These are phyloP conservation scores for Jacaranda copaia DNA, from an alignment of 257 asterid genomes.

Conservation along the genomic window DNA sequence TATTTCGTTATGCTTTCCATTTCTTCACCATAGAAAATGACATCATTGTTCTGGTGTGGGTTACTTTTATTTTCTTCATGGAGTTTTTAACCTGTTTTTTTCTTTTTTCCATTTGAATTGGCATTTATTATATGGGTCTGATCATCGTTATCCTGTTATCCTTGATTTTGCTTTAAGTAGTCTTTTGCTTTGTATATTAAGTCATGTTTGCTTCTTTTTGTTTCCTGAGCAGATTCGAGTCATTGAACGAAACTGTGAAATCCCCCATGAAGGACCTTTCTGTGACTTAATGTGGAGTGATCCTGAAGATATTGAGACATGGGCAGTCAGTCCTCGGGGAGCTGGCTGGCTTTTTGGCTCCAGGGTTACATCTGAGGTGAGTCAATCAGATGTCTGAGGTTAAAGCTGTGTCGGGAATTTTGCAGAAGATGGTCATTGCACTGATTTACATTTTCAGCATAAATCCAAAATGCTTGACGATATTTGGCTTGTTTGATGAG, in stretches of 20 bases:
- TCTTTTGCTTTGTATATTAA: background rate
- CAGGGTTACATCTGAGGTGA: constrained; percentile 94
- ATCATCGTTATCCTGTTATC: background rate
- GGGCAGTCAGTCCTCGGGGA: constrained; percentile 99
- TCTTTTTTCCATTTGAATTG: background rate
- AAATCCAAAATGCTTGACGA: constrained; percentile 8
- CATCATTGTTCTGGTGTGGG: constrained; percentile 1
- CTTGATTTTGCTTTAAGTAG: constrained; percentile 2
- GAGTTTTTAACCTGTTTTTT: background rate
- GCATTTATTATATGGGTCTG: background rate
- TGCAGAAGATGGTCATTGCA: constrained; percentile 13
- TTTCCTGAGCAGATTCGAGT: constrained; percentile 76
- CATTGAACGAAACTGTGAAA: constrained; percentile 91
- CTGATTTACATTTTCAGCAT: background rate
- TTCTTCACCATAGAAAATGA: constrained; percentile 15
- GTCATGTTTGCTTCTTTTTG: constrained; percentile 22
- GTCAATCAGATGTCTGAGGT: constrained; percentile 18
- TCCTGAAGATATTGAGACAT: constrained; percentile 98
- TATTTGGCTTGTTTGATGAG: background rate
- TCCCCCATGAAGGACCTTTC: constrained; percentile 99
- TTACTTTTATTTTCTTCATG: background rate
- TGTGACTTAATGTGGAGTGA: constrained; percentile 99
- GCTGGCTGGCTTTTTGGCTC: constrained; percentile 99
- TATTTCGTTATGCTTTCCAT: background rate
- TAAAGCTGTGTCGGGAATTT: background rate